Percentiles rank a stretch among this genome's conserved stretches.
Conservation (phyloP, 192 early-diverging fungal genomes). For the Piromyces finnis region DNA sequence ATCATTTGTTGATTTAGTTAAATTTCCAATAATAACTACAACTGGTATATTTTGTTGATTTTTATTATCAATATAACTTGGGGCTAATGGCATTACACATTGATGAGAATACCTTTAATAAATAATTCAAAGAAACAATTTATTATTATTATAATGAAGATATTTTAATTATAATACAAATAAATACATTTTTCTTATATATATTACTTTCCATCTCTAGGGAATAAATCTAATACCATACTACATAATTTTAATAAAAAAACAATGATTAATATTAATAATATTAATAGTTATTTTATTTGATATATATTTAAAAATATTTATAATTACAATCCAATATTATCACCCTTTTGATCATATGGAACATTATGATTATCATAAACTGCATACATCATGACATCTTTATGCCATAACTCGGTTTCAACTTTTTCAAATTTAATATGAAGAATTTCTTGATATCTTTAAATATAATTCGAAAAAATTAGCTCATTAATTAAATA, state of each 20-base stretch:
- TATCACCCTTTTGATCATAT: neutral
- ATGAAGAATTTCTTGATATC: neutral
- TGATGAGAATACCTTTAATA: conserved; percentile 1
- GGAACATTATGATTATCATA: neutral
- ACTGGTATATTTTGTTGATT: neutral
- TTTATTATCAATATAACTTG: neutral
- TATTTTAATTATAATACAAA: neutral
- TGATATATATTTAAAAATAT: too few relatives aligned
- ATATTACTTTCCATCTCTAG: neutral
- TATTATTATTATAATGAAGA: too few relatives aligned
- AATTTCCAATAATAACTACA: neutral
- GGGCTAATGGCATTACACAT: conserved; percentile 1
- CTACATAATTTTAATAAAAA: too few relatives aligned
- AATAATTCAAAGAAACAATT: neutral
- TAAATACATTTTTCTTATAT: neutral
- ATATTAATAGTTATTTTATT: too few relatives aligned
- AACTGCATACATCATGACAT: neutral
- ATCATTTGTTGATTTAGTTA: neutral
- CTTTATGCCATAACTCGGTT: neutral
- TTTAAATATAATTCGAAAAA: neutral
- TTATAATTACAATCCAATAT: neutral
- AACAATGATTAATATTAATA: too few relatives aligned
- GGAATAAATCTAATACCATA: neutral
- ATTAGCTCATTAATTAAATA: too few relatives aligned
- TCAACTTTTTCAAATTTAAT: neutral